Base-by-base conservation (phyloP, 192 early-diverging fungal species). In the Piromyces finnis region DNA sequence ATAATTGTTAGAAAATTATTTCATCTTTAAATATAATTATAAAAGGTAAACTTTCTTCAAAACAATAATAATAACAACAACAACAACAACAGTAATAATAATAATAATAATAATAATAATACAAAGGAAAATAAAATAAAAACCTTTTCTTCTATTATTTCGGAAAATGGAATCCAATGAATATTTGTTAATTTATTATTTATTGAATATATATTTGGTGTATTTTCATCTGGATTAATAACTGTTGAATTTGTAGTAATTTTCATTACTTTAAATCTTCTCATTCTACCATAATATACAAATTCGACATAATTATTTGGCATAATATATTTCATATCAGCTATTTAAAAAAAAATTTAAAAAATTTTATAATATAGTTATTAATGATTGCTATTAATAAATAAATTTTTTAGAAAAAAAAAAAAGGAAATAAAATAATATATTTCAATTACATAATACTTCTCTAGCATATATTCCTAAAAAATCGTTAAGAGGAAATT, bases 401-500 rank as follows among this genome's bases (percentile, higher is more conserved):
- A n/a, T n/a, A n/a, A n/a, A n/a, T n/a, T n/a, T n/a, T n/a, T n/a
- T n/a, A n/a, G n/a, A n/a, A n/a, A n/a, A n/a, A n/a, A n/a, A n/a
- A n/a, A n/a, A n/a, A n/a, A n/a, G n/a, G n/a, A n/a, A n/a, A n/a
- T n/a, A n/a, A 32, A 3, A 32, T 32, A 32, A 32, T 32, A 6
- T 32, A 32, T 32, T 9, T 32, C 9, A 35, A 27, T 79, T 88
- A 92, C 92, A 81, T 80, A 94, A 81, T 18, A 90, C 85, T 82
- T 93, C 91, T 39, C 92, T 92, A 29, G 86, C 79, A 79, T 87
- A 92, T 0, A 89, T 85, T 18, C 77, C 84, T 28, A 94, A 84
- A 59, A 84, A 79, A 18, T 86, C 79, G 80, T 92, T 88, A 15
- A 85, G 79, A 2, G 87, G 79, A 79, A 87, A 87, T 26, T 84